Evolutionary conservation across 805 yeast genomes (phyloP), one percentile per base, ranked within the genome.

Genomic region (Ogataea nonfermentans): DNA sequence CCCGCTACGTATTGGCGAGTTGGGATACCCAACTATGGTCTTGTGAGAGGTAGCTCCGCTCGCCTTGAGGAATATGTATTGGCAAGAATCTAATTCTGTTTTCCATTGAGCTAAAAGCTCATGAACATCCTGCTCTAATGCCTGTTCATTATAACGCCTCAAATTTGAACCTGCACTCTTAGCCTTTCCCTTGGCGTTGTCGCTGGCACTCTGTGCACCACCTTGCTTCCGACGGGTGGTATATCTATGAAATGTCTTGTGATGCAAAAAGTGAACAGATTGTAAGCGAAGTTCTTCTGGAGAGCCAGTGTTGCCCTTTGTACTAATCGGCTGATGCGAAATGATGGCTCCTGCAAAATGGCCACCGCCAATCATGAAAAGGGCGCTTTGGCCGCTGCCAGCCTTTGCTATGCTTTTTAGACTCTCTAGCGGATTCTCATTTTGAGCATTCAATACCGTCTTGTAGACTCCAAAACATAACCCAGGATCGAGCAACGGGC

Each of bases 221-320:
- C 99, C 99, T 62, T 93, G 99, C 57, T 93, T 93, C 48, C 96
- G 75, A 67, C 99, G 79, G 1, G 97, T 89, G 2, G 99, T 93
- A 56, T 93, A 93, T 49, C 98, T 72, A 60, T 91, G 99, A 61
- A 86, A 87, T 0, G 97, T 84, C 55, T 89, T 91, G 43, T 88
- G 87, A 12, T 69, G 82, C 2, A 89, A 37, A 7, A 90, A 61
- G 35, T 71, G 74, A 13, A 82, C 95, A 12, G 77, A 73, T 59
- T 80, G 87, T 39, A 76, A 78, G 30, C 73, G 67, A n/a, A 74
- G 56, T 10, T 74, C 70, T 37, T 67, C 75, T 24, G 69, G 66
- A 28, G 69, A 64, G 14, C 69, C 73, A 6, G 69, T 66, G 46
- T 78, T 78, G 2, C 88, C 87, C 48, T 73, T 74, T 2, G 74